Evolutionary conservation across 805 yeast species (phyloP).

Genomic region (Yamadazyma scolyti): DNA sequence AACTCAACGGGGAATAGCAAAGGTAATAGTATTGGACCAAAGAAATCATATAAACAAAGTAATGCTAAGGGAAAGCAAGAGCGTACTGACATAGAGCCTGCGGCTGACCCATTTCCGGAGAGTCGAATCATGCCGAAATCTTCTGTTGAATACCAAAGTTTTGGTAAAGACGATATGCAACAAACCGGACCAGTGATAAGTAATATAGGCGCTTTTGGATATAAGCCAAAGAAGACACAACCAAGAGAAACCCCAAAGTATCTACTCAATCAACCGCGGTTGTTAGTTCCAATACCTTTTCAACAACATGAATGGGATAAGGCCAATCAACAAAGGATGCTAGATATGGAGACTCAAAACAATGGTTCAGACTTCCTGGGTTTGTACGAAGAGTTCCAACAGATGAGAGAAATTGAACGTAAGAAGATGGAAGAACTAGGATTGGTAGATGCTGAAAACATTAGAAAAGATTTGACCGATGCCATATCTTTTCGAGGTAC

Average conservation of each 20-base stretch:
- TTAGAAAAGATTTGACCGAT: conserved; percentile 75
- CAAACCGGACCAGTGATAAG: conserved; percentile 27
- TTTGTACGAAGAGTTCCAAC: conserved; percentile 70
- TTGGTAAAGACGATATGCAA: conserved; percentile 16
- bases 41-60: not conserved
- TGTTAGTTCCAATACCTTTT: conserved; percentile 29
- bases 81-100: conserved; percentile 4
- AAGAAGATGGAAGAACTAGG: conserved; percentile 74
- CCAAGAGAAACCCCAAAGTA: conserved; percentile 34
- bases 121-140: conserved; percentile 17
- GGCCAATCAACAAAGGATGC: conserved; percentile 64
- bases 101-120: conserved; percentile 3
- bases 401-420: conserved; percentile 72
- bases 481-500: conserved; percentile 88
- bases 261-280: conserved; percentile 31
- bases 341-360: conserved; percentile 41
- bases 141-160: conserved; percentile 16
- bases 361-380: conserved; percentile 59
- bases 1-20: conserved; percentile 1
- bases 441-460: conserved; percentile 83
- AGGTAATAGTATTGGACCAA: conserved; percentile 1
- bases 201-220: conserved; percentile 27
- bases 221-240: conserved; percentile 13
- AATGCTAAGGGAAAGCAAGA: not conserved
- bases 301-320: conserved; percentile 62